Evolutionary conservation across 441 rosid genomes (phyloP), one percentile per base, ranked within the genome.

Genomic region (Pelargonium hybrid): DNA sequence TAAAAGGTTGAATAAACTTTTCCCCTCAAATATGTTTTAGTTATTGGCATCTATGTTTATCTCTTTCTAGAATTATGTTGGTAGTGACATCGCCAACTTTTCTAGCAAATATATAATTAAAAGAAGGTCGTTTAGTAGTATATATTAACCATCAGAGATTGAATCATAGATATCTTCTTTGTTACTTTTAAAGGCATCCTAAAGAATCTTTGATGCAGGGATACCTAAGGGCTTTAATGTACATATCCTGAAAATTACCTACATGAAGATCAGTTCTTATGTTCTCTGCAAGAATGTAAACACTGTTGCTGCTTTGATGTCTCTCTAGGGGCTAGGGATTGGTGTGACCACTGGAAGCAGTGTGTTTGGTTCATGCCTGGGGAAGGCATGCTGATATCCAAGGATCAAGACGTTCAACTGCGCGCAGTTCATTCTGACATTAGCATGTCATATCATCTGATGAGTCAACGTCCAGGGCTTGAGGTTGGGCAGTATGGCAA

Each of bases 311-410:
- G 66, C 21, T 71, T 52, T 76, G 61, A 76, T 81, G 75, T 75
- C 80, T 71, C 26, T 25, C 34, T 84, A 94, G 99, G 88, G 78
- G 67, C 67, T 23, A 43, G 81, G 68, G 75, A 86, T 74, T 94
- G 99, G 99, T 87, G 98, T 78, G 99, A 94, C 84, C 98, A 94
- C 62, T 94, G 99, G 99, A 94, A 92, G 73, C 98, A 92, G 79
- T 94, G 97, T 81, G 92, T 89, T 61, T 92, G 98, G 98, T 82
- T 92, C 77, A 54, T 82, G 81, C 91, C 82, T 47, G 88, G 88
- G 64, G 54, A 80, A 63, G 92, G 92, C 47, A 70, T 86, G 62
- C 75, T 80, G 4, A 59, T 90, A 68, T 79, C 87, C 75, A 74
- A 75, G 79, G 92, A 84, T 34, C 87, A 86, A 79, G 88, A 85